Percentiles rank a stretch among this genome's conserved stretches.
phyloP scores from a whole-genome alignment of 768 basidiomycete species.

The Asterophora lycoperdoides region DNA sequence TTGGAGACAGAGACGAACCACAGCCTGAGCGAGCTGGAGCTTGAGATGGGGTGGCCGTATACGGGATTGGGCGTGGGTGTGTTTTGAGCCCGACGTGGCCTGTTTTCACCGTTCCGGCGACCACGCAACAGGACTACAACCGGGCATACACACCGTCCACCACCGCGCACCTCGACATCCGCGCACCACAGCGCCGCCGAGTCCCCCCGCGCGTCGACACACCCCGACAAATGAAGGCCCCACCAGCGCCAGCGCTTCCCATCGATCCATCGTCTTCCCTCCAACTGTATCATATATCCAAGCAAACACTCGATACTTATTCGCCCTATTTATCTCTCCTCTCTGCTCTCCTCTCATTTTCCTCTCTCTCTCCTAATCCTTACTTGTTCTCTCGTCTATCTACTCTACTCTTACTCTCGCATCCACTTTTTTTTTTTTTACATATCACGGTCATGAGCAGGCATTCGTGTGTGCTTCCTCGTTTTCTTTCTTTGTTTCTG shows the following conservation, averaged over 20 bases:
- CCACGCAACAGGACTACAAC: no score
- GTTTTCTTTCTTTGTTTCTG: no score
- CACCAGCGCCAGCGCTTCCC: neutral
- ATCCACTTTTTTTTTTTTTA: conserved; percentile 1
- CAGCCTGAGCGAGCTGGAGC: conserved; percentile 9
- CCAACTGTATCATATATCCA: no score
- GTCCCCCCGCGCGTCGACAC: no score
- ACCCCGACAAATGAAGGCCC: no score
- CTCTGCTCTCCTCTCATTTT: conserved; percentile 2
- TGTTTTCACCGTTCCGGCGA: neutral
- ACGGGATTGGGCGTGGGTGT: conserved; percentile 11
- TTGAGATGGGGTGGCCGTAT: conserved; percentile 13
- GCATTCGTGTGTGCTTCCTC: no score
- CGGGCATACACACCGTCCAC: no score
- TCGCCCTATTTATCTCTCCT: conserved; percentile 5
- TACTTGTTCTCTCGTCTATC: neutral
- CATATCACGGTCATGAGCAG: neutral
- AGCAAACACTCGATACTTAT: no score
- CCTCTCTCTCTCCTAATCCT: neutral
- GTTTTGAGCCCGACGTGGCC: conserved; percentile 5
- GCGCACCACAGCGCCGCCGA: no score
- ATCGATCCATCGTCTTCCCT: neutral
- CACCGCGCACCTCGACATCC: no score
- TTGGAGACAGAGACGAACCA: neutral
- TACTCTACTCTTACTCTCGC: neutral